Percentiles rank a stretch among this genome's conserved stretches.
Conservation (phyloP, 768 basidiomycete species). For the Brasilioporus rufonigricans region DNA sequence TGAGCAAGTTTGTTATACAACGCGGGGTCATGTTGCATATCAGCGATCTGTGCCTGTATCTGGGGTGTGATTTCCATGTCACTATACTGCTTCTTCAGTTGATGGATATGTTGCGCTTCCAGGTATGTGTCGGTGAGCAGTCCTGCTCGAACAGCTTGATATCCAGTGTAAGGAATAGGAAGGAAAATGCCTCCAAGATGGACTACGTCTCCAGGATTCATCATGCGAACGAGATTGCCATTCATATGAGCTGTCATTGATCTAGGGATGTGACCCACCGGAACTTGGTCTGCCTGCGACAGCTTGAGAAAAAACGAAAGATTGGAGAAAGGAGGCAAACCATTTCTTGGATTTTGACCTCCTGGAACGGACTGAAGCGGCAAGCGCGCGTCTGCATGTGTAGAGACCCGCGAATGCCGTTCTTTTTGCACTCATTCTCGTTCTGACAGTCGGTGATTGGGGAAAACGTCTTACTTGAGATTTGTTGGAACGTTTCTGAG, state of each 20-base stretch:
- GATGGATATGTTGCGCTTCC: conserved; percentile 85
- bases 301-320: conserved; percentile 6
- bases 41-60: conserved; percentile 65
- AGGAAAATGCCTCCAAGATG: conserved; percentile 97
- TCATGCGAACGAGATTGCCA: conserved; percentile 81
- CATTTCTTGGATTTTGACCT: conserved; percentile 99
- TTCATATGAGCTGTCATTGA: conserved; percentile 97
- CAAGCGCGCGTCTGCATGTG: conserved; percentile 99
- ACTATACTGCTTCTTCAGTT: conserved; percentile 96
- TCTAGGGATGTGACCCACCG: conserved; percentile 97
- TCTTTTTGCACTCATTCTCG: conserved; percentile 78
- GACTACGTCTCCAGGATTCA: conserved; percentile 96
- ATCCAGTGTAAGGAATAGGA: conserved; percentile 96
- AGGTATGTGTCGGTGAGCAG: conserved; percentile 97
- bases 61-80: conserved; percentile 92
- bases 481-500: conserved; percentile 97
- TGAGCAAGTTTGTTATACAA: conserved; percentile 86
- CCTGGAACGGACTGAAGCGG: conserved; percentile 97
- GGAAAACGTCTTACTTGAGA: conserved; percentile 85
- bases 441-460: conserved; percentile 91
- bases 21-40: conserved; percentile 70
- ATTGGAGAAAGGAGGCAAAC: conserved; percentile 37
- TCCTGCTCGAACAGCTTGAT: conserved; percentile 94
- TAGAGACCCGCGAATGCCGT: conserved; percentile 82
- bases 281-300: conserved; percentile 92